Evolutionary conservation across 768 basidiomycete genomes (phyloP), one percentile per base, ranked within the genome.

Genomic region (Xerocomus brunneocitrinus): DNA sequence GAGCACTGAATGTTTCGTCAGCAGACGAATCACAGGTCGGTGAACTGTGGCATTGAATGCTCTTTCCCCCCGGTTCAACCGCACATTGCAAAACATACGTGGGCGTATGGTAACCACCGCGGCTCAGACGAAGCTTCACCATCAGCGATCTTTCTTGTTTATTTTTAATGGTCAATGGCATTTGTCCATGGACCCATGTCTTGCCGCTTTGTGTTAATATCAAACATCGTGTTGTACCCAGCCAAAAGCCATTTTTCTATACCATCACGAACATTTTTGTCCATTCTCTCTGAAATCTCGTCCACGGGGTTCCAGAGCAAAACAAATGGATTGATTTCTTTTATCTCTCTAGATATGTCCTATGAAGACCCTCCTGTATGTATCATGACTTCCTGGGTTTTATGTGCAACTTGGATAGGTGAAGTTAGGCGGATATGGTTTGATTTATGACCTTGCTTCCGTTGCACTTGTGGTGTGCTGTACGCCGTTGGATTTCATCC

Each of bases 21-120:
- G 55, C 53, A 54, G 77, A 79, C 46, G 75, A 71, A 53, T 74
- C 73, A 49, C 73, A 80, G 54, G 76, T 74, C 8, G 84, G 84
- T 34, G 83, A 83, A 57, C 71, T 85, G 65, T 85, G 82, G 83
- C 74, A 74, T 58, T 80, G 62, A 69, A 38, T 22, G 31, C 41
- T 34, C 44, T 38, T 48, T n/a, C 35, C 3, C 38, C 25, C 24
- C n/a, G 6, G 12, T 48, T 49, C 38, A 36, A 19, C 36, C 27
- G 38, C 47, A 38, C 22, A 47, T 44, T 34, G 27, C 54, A 53
- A 53, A 60, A 4, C 24, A 48, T 43, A 28, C 47, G 32, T 47
- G 32, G 31, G 31, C 31, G 10, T 32, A 32, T 28, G 28, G 53
- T 28, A 45, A 32, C 45, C 40, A 42, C 35, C 28, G 19, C 25